Conservation (phyloP, 805 yeast species). For the Ogataea degrootiae region DNA sequence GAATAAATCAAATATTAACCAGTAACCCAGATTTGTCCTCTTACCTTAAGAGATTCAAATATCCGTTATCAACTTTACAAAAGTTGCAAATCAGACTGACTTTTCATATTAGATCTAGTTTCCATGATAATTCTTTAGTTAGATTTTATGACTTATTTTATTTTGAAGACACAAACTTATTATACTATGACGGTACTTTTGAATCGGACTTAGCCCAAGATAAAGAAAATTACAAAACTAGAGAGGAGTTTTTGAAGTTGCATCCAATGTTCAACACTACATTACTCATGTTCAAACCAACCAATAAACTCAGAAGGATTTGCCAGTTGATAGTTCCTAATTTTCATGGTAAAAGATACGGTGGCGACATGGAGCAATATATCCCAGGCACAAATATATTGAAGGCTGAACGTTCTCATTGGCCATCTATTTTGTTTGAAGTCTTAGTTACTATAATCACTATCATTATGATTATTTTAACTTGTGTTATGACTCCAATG, state of each 20-base stretch:
- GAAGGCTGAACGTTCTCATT: background rate
- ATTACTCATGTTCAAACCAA: constrained; percentile 57
- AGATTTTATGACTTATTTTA: constrained; percentile 6
- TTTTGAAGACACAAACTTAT: constrained; percentile 3
- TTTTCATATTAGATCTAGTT: background rate
- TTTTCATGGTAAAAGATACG: constrained; percentile 62
- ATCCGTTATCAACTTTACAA: background rate
- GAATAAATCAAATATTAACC: constrained; percentile 1
- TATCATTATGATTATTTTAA: constrained; percentile 55
- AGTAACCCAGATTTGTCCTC: background rate
- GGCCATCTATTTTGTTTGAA: constrained; percentile 49
- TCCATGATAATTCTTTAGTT: background rate
- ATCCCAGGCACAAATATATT: background rate
- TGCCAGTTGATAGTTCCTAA: constrained; percentile 70
- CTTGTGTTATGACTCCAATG: constrained; percentile 75
- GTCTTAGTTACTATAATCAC: constrained; percentile 53
- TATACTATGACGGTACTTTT: constrained; percentile 4
- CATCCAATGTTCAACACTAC: constrained; percentile 67
- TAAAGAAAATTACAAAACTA: constrained; percentile 24
- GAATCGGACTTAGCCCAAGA: background rate
- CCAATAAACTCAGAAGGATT: constrained; percentile 53
- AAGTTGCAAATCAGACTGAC: constrained; percentile 2
- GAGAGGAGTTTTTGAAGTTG: constrained; percentile 36
- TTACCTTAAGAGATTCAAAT: constrained; percentile 4
- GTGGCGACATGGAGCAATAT: background rate